Evolutionary conservation across 1,284 basidiomycete species (phyloP).

Genomic region (Puccinia sorghi): DNA sequence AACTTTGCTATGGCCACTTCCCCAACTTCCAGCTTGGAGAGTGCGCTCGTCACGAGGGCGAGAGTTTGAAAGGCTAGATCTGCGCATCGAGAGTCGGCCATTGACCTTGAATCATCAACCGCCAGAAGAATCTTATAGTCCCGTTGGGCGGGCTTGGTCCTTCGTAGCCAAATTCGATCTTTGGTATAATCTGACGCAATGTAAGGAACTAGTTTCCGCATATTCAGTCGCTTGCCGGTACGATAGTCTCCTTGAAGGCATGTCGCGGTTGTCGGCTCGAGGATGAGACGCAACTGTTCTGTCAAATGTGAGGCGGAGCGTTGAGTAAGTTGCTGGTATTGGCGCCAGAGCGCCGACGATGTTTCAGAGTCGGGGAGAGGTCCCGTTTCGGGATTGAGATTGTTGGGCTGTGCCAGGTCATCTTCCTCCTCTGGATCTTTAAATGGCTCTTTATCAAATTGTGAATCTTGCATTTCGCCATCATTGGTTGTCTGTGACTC

Average conservation of each 20-base stretch:
- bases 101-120: slow-evolving; percentile 93
- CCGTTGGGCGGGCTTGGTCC: slow-evolving; percentile 87
- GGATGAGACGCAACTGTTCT: slow-evolving; percentile 93
- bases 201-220: slow-evolving; percentile 99
- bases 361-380: neutral
- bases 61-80: slow-evolving; percentile 94
- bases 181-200: slow-evolving; percentile 99
- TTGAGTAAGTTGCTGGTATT: slow-evolving; percentile 46
- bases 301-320: slow-evolving; percentile 64
- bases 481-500: slow-evolving; percentile 54
- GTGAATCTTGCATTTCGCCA: slow-evolving; percentile 67
- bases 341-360: slow-evolving; percentile 57
- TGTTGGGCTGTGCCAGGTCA: neutral
- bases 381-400: slow-evolving; percentile 2
- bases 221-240: slow-evolving; percentile 95
- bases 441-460: slow-evolving; percentile 65
- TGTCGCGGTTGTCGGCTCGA: slow-evolving; percentile 92
- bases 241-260: slow-evolving; percentile 96
- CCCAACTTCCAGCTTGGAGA: slow-evolving; percentile 89
- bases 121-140: slow-evolving; percentile 96
- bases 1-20: slow-evolving; percentile 91
- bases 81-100: slow-evolving; percentile 90
- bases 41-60: slow-evolving; percentile 84
- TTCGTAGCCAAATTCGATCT: slow-evolving; percentile 97
- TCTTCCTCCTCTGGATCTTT: slow-evolving; percentile 61